A percentile compares a stretch with the other conserved stretches of the same genome.
phyloP scores from a whole-genome alignment of 2,329 filamentous ascomycete species.

The Ceratocystis eucalypticola region DNA sequence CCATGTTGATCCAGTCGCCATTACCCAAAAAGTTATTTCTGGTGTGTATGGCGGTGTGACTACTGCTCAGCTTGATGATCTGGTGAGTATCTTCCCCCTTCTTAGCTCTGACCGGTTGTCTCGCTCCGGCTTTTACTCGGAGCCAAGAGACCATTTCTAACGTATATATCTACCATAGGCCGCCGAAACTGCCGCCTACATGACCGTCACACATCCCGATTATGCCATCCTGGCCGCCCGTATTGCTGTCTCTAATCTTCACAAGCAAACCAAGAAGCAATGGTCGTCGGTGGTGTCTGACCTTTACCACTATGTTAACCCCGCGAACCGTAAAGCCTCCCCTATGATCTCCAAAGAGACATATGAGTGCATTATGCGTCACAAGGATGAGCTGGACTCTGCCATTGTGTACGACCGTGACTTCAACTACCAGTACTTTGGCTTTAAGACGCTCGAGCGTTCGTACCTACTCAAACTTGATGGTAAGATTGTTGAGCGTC shows the following conservation, averaged over 20 bases:
- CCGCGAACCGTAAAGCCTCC: slow-evolving; percentile 67
- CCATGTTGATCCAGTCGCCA: slow-evolving; percentile 93
- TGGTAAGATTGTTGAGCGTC: slow-evolving; percentile 90
- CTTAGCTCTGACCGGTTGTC: background rate
- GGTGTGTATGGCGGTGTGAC: slow-evolving; percentile 98
- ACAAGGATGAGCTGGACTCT: slow-evolving; percentile 94
- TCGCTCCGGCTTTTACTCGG: background rate
- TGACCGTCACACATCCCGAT: slow-evolving; percentile 98
- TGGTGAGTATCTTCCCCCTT: slow-evolving; percentile 48
- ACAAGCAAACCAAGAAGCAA: slow-evolving; percentile 99
- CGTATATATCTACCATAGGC: slow-evolving; percentile 44
- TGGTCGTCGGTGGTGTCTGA: slow-evolving; percentile 93
- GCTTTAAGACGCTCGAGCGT: slow-evolving; percentile 97
- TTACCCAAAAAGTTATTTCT: slow-evolving; percentile 98
- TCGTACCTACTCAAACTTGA: slow-evolving; percentile 94
- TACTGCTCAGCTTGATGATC: slow-evolving; percentile 88
- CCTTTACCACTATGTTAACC: slow-evolving; percentile 91
- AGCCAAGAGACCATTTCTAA: slow-evolving; percentile 20
- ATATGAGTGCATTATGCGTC: slow-evolving; percentile 87
- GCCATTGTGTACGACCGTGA: slow-evolving; percentile 98
- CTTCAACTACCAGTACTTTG: slow-evolving; percentile 99
- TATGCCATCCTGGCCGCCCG: slow-evolving; percentile 96
- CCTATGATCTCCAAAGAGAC: slow-evolving; percentile 92
- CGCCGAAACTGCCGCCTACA: slow-evolving; percentile 96
- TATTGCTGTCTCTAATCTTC: slow-evolving; percentile 97